Evolutionary conservation across 306 rosid genomes (phyloP), one percentile per base, ranked within the genome.

Genomic region (Pyrus pyrifolia): DNA sequence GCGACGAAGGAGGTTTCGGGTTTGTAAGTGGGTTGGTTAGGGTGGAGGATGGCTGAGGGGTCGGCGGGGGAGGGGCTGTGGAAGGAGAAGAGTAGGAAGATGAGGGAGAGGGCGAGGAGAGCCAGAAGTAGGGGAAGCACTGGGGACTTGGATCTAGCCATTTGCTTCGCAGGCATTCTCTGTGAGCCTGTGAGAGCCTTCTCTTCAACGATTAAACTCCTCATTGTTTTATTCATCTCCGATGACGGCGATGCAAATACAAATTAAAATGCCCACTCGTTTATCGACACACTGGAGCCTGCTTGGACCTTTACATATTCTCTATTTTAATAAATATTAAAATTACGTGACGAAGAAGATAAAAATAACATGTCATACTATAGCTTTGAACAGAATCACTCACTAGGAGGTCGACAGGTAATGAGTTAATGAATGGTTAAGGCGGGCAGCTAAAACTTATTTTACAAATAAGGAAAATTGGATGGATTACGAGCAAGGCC

Each of bases 1-100:
- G 79, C 11, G 4, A 90, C 87, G 75, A 91, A 94, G 11, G 97
- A 91, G 33, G 97, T 91, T 42, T 94, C 84, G 51, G 78, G 84
- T 18, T 21, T 42, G 18, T 27, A 21, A 70, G 33, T 84, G 23
- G 76, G 80, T 17, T 31, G 44, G 44, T 63, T 19, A 18, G 67
- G 38, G 19, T 13, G 4, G 13, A 29, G 71, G 71, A 81, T 49
- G n/a, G 59, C 31, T 31, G 78, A 3, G 7, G 76, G 55, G 3
- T 76, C 22, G 76, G 78, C 80, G 3, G 85, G 72, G 38, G 67
- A 10, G 70, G 76, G 72, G 55, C 14, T 71, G 27, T 27, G 81
- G 58, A 70, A 67, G 29, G 78, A 79, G 45, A 80, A 83, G 80
- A 86, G 84, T 77, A 88, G 67, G 77, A 84, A 60, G 73, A 88